These are phyloP conservation scores for Plectosphaerella plurivora DNA, from an alignment of 2,329 filamentous ascomycete species.

Conservation along the genomic window DNA sequence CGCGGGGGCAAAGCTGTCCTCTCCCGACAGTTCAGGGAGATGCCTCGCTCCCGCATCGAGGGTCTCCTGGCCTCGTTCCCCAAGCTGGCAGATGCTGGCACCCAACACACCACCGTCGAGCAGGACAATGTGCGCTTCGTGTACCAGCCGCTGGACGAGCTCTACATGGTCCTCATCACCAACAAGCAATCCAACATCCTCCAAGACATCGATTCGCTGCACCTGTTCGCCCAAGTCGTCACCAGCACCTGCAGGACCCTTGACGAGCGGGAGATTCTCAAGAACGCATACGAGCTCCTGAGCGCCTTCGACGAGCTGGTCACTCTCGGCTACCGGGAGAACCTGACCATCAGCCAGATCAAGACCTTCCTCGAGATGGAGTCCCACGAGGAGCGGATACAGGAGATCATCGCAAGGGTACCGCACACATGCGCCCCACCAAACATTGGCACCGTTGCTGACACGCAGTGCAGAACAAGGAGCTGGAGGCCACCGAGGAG, in stretches of 20 bases:
- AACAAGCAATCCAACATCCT: conserved; percentile 99
- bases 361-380: conserved; percentile 99
- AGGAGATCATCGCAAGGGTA: conserved; percentile 93
- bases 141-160: conserved; percentile 96
- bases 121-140: conserved; percentile 99
- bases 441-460: conserved; percentile 12
- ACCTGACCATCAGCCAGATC: conserved; percentile 93
- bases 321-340: conserved; percentile 92
- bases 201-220: conserved; percentile 97
- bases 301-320: conserved; percentile 97
- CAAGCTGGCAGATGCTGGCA: conserved; percentile 92
- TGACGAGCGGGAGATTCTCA: conserved; percentile 91
- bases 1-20: conserved; percentile 97
- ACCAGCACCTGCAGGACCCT: conserved; percentile 93
- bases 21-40: conserved; percentile 95
- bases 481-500: conserved; percentile 95
- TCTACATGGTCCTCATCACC: conserved; percentile 99
- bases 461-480: conserved; percentile 71
- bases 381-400: conserved; percentile 96
- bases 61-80: conserved; percentile 94
- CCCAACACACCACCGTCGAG: conserved; percentile 96
- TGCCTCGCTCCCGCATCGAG: conserved; percentile 94
- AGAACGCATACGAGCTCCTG: conserved; percentile 92
- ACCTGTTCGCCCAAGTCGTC: conserved; percentile 96
- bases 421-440: conserved; percentile 15